Percentiles rank a stretch among this genome's conserved stretches.
phyloP scores from a whole-genome alignment of 352 stramenopile genomes.

The Peronospora farinosa region DNA sequence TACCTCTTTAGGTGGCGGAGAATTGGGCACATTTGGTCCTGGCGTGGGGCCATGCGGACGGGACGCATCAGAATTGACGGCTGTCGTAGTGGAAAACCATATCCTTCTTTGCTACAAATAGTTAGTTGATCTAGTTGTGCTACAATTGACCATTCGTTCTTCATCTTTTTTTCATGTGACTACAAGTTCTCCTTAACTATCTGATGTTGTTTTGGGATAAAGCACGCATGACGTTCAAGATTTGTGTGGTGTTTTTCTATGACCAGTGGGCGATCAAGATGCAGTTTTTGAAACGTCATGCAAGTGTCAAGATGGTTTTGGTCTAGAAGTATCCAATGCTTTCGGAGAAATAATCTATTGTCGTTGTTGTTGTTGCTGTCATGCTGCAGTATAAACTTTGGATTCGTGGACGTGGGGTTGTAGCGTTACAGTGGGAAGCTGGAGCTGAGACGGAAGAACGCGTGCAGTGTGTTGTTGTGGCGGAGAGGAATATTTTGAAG shows the following conservation, averaged over 20 bases:
- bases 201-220: not conserved
- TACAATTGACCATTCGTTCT: no score
- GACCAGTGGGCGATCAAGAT: slow-evolving; percentile 62
- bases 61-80: slow-evolving; percentile 47
- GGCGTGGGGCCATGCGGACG: slow-evolving; percentile 52
- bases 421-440: slow-evolving; percentile 50
- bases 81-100: slow-evolving; percentile 45
- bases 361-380: not conserved
- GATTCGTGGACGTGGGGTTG: slow-evolving; percentile 45
- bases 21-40: slow-evolving; percentile 39
- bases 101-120: slow-evolving; percentile 24
- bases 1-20: not conserved
- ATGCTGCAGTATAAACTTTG: slow-evolving; percentile 52
- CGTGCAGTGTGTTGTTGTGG: slow-evolving; percentile 49
- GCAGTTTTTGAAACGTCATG: slow-evolving; percentile 53
- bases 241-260: slow-evolving; percentile 65
- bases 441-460: slow-evolving; percentile 59
- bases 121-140: no score
- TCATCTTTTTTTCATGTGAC: not conserved
- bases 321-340: not conserved
- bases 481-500: slow-evolving; percentile 52
- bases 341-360: not conserved
- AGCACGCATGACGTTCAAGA: slow-evolving; percentile 40
- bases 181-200: slow-evolving; percentile 26
- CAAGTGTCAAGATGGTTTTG: slow-evolving; percentile 18